Evolutionary conservation across 2,329 filamentous ascomycete species (phyloP).

Genomic region (Moelleriella libera): DNA sequence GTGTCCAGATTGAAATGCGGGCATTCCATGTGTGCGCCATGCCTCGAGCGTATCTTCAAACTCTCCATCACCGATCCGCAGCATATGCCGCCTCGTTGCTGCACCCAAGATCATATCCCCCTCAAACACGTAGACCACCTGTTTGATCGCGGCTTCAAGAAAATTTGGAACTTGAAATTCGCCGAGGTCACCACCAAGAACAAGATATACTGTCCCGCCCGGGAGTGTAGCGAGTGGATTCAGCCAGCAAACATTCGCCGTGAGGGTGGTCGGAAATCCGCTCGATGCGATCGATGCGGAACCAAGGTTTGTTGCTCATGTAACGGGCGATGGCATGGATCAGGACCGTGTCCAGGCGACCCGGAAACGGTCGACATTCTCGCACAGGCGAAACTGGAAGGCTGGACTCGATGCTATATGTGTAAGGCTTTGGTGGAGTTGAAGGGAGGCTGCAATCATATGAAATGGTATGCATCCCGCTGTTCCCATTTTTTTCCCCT

Average conservation of each 20-base stretch:
- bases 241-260: conserved; percentile 53
- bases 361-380: conserved; percentile 51
- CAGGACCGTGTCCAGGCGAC: conserved; percentile 56
- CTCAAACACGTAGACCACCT: conserved; percentile 62
- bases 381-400: conserved; percentile 48
- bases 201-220: conserved; percentile 62
- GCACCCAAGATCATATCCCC: conserved; percentile 57
- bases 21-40: conserved; percentile 69
- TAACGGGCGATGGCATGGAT: conserved; percentile 59
- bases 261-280: conserved; percentile 46
- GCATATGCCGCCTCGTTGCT: conserved; percentile 79
- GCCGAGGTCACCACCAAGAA: conserved; percentile 61
- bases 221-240: conserved; percentile 68
- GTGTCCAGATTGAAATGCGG: conserved; percentile 62
- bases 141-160: conserved; percentile 63
- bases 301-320: conserved; percentile 64
- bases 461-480: conserved; percentile 53
- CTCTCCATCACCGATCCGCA: conserved; percentile 63
- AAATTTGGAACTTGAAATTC: conserved; percentile 67
- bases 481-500: too few species aligned
- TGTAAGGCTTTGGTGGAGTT: conserved; percentile 65
- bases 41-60: conserved; percentile 60
- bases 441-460: conserved; percentile 75
- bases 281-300: conserved; percentile 56
- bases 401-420: conserved; percentile 63